Base-by-base conservation (phyloP, 768 basidiomycete species). In the Hypsizygus marmoreus region DNA sequence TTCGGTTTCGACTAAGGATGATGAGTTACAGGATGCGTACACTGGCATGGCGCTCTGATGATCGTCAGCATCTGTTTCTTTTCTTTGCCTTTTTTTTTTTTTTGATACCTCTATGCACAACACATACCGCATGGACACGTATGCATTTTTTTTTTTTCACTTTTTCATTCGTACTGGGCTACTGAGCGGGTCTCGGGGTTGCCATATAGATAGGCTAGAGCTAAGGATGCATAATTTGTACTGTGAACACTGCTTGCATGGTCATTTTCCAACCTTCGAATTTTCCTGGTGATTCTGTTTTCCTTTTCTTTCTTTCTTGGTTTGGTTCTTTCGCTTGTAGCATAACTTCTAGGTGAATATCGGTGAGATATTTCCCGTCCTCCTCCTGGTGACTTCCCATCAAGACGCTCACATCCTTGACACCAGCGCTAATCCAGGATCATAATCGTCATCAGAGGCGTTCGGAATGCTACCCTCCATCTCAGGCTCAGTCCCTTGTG, bases 11-110 rank as follows among this genome's bases (percentile, higher is more conserved):
- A 42, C 20, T 16, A 53, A 44, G 28, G 42, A 35, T 9, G 46
- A 49, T 0, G 47, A 51, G 4, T 19, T 37, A 19, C 45, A 48
- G 11, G 31, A 43, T 44, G 42, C 50, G 14, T 52, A 57, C 45
- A 38, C 50, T 25, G 50, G 50, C 20, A 41, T 50, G 48, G 53
- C 47, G 31, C 30, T 54, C 9, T 50, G 45, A 43, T 26, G 22
- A 13, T 40, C 22, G 26, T n/a, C n/a, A n/a, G n/a, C n/a, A n/a
- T n/a, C n/a, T n/a, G n/a, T n/a, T n/a, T n/a, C n/a, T n/a, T n/a
- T n/a, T n/a, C n/a, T n/a, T n/a, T n/a, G n/a, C n/a, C 23, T 5
- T 17, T 28, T 19, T 12, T 4, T 19, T 26, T 17, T 29, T 40
- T 9, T n/a, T 12, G 28, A 17, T 40, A 40, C 28, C 39, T 29